Conservation (phyloP, 306 rosid species). For the Datisca glomerata region DNA sequence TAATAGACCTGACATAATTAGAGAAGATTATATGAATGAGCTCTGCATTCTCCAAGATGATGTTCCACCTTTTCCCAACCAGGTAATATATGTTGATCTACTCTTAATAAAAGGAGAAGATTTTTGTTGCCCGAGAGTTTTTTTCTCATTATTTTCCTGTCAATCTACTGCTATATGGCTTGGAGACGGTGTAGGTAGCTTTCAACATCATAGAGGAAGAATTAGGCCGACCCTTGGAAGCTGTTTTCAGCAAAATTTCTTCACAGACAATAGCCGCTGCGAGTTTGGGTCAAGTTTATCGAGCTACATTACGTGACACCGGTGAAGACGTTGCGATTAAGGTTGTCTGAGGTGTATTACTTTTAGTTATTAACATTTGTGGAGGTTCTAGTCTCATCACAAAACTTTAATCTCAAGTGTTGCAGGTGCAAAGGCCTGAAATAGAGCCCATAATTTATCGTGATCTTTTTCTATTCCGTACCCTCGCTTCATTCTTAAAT, state of each 20-base stretch:
- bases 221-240: constrained; percentile 88
- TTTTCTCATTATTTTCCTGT: not conserved
- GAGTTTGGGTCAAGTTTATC: constrained; percentile 98
- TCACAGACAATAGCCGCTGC: constrained; percentile 96
- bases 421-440: constrained; percentile 90
- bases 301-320: constrained; percentile 82
- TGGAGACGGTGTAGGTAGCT: constrained; percentile 51
- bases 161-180: constrained; percentile 6
- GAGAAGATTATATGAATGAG: constrained; percentile 99
- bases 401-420: not conserved
- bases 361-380: constrained; percentile 1
- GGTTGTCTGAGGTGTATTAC: constrained; percentile 28
- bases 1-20: constrained; percentile 90
- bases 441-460: constrained; percentile 91
- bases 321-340: constrained; percentile 96
- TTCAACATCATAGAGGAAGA: constrained; percentile 88
- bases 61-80: constrained; percentile 91
- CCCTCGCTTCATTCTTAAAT: constrained; percentile 85
- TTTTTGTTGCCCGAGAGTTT: constrained; percentile 4
- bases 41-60: constrained; percentile 99
- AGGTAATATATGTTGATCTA: constrained; percentile 32
- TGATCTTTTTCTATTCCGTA: constrained; percentile 93
- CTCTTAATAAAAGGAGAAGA: constrained; percentile 1
- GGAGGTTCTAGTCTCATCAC: not conserved
- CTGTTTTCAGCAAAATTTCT: constrained; percentile 79